Evolutionary conservation across 179 eudicot species (phyloP), one percentile per base, ranked within the genome.

Genomic region (Dionaea muscipula): DNA sequence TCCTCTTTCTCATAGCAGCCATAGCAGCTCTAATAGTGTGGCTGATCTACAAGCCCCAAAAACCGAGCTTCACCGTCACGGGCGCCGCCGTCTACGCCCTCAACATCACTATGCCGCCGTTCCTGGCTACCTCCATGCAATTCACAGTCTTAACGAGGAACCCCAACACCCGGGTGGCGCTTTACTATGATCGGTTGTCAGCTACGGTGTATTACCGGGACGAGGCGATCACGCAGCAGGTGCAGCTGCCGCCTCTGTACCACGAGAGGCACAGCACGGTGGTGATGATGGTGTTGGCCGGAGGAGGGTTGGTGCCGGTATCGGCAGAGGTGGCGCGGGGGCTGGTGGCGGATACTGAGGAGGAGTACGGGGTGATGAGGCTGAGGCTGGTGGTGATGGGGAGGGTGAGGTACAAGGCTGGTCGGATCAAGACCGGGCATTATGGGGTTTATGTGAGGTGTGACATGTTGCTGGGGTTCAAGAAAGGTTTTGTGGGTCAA

Each of bases 11-110:
- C 51, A 47, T 90, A 6, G 23, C 72, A 13, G 85, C 69, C 53
- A 38, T 78, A 51, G 53, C 81, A 16, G 81, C 70, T 22, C 73
- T 90, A 35, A 63, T 67, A 25, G 47, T 86, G 6, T 90, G 80
- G 81, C 70, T 90, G 1, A 38, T 90, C 53, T 86, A 90, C 75
- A 81, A 85, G 20, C 85, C 90, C 9, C 59, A 73, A 5, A 73
- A 73, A 9, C 94, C 95, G 12, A 63, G 38, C 31, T 90, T 81
- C 78, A 49, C 64, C 11, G 78, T 89, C 56, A 58, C 63, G 16
- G 56, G 75, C 40, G 74, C 71, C 48, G 64, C 83, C 41, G 33
- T 83, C 23, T 73, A 72, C 75, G 46, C 59, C 54, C 80, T 80
- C 66, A 84, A 79, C 69, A 33, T 57, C 46, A 59, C 64, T 25